Evolutionary conservation across 176 grass and related monocot genomes (phyloP).

Genomic region (Carex pumila): DNA sequence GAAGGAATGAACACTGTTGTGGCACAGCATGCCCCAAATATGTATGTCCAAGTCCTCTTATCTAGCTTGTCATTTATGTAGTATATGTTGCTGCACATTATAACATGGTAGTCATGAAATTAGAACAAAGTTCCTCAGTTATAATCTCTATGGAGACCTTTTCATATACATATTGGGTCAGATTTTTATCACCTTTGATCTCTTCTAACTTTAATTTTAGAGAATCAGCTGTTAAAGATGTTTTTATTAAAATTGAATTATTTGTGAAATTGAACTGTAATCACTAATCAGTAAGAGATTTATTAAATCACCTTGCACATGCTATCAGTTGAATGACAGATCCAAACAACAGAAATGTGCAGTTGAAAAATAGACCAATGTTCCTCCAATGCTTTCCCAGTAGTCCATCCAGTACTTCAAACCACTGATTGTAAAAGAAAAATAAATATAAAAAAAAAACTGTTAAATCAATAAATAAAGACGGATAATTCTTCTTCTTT

Average conservation of each 20-base stretch:
- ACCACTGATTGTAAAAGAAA: conserved; percentile 53
- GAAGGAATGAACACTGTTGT: conserved; percentile 95
- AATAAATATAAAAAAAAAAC: neutral
- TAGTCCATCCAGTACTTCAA: conserved; percentile 87
- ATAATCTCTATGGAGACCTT: neutral
- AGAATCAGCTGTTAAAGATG: neutral
- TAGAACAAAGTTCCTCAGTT: neutral
- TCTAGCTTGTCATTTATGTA: conserved; percentile 93
- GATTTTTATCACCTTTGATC: neutral
- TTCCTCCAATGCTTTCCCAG: conserved; percentile 89
- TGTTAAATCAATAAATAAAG: neutral
- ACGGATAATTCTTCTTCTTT: neutral
- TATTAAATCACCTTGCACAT: conserved; percentile 60
- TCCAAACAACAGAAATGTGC: conserved; percentile 97
- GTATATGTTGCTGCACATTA: conserved; percentile 77
- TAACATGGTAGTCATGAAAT: neutral
- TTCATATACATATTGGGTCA: neutral
- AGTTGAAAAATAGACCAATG: conserved; percentile 84
- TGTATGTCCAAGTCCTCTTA: conserved; percentile 97
- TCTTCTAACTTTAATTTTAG: neutral
- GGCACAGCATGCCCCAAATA: conserved; percentile 96
- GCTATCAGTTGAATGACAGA: conserved; percentile 98
- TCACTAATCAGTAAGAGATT: neutral
- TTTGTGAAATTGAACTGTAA: neutral
- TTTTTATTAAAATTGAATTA: neutral